Evolutionary conservation across 2,329 filamentous ascomycete genomes (phyloP).

Genomic region (Pseudogymnoascus sp.): DNA sequence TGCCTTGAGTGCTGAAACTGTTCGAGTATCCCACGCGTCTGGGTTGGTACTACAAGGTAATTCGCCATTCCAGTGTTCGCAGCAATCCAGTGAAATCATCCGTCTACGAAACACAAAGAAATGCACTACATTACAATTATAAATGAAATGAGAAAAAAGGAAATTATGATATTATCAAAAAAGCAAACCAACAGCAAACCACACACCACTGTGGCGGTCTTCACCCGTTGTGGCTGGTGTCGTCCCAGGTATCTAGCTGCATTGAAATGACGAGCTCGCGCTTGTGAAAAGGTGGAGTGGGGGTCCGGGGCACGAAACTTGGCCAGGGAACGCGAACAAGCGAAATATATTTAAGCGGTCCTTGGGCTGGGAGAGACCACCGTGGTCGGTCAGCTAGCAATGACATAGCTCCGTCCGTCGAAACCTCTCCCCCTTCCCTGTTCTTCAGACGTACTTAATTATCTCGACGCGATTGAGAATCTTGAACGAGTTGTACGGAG

Average conservation of each 20-base stretch:
- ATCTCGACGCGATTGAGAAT: neutral
- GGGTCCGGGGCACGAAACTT: neutral
- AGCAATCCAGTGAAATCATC: neutral
- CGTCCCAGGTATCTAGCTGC: neutral
- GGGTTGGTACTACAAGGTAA: neutral
- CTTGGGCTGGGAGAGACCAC: neutral
- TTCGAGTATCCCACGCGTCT: neutral
- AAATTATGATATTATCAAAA: conserved; percentile 3
- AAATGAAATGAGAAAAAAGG: neutral
- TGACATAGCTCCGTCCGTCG: conserved; percentile 2
- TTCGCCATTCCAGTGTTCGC: neutral
- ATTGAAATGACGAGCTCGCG: conserved; percentile 1
- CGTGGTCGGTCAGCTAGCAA: neutral
- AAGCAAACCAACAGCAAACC: neutral
- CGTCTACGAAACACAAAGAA: neutral
- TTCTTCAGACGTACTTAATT: neutral
- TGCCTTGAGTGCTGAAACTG: neutral
- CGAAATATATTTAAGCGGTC: conserved; percentile 1
- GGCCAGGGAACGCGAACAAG: neutral
- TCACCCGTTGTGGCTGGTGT: neutral
- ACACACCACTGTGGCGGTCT: neutral
- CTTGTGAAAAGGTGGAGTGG: neutral
- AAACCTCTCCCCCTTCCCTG: neutral
- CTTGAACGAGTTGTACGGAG: neutral
- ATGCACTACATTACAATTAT: neutral